Evolutionary conservation across 1,284 basidiomycete genomes (phyloP).

Genomic region (Marasmius fiardii): DNA sequence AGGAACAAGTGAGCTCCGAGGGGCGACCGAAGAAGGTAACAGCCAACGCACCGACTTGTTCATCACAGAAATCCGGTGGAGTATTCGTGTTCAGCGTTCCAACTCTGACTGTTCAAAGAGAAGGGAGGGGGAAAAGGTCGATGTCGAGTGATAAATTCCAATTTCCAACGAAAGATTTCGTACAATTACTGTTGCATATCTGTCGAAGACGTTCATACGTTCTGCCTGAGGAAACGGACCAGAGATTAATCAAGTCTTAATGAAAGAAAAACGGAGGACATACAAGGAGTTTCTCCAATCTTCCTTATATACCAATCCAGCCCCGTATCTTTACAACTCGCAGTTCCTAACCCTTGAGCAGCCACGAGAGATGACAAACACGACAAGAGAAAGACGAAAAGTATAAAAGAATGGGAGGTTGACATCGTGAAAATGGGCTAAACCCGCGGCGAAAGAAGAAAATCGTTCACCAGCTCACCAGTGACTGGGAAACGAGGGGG

Average conservation of each 20-base stretch:
- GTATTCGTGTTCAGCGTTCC: constrained; percentile 18
- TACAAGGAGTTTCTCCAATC: constrained; percentile 30
- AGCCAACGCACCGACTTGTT: constrained; percentile 20
- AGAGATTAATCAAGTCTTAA: not conserved
- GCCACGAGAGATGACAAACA: not conserved
- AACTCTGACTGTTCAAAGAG: constrained; percentile 7
- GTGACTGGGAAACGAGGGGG: too few relatives aligned
- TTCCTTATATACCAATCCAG: constrained; percentile 24
- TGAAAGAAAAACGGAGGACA: constrained; percentile 1
- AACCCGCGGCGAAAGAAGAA: too few relatives aligned
- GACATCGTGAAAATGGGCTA: not conserved
- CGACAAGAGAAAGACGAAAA: not conserved
- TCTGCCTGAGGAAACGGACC: constrained; percentile 16
- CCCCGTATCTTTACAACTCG: constrained; percentile 13
- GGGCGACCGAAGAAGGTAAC: not conserved
- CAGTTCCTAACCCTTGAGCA: constrained; percentile 4
- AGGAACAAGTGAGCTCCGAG: not conserved
- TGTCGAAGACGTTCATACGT: constrained; percentile 27
- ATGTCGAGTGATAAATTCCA: not conserved
- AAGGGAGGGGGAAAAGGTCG: too few relatives aligned
- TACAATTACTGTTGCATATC: constrained; percentile 25
- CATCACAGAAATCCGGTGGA: constrained; percentile 23
- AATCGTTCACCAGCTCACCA: too few relatives aligned
- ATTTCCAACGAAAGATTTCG: constrained; percentile 3
- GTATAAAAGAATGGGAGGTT: not conserved